These are phyloP conservation scores for Sclerotinia nivalis DNA, from an alignment of 2,329 filamentous ascomycete species.

Conservation along the genomic window DNA sequence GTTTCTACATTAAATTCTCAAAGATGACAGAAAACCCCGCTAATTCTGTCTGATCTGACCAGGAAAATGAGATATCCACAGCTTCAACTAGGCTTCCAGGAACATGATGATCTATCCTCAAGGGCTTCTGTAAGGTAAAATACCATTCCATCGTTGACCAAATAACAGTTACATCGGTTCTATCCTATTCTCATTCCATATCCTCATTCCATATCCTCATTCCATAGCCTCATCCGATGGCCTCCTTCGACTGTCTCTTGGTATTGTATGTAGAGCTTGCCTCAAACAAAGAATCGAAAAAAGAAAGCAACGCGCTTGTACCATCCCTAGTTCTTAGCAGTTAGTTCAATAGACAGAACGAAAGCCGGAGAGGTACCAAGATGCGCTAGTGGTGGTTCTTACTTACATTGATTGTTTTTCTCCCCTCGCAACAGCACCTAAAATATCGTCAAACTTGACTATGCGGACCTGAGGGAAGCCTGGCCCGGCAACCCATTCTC, in stretches of 20 bases:
- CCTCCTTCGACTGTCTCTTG: background rate
- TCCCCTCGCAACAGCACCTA: background rate
- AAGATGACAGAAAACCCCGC: background rate
- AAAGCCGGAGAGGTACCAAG: background rate
- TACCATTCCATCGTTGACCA: background rate
- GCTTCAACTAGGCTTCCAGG: background rate
- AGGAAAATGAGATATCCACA: background rate
- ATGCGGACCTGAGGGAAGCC: constrained; percentile 9
- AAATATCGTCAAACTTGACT: constrained; percentile 15
- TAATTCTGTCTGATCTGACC: too few relatives aligned
- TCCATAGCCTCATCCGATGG: background rate
- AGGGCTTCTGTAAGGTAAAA: background rate
- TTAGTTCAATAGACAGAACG: background rate
- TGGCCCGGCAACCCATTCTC: background rate
- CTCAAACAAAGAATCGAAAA: constrained; percentile 17
- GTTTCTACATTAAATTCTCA: background rate
- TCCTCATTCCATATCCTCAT: too few relatives aligned
- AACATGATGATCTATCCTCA: background rate
- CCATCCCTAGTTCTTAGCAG: background rate
- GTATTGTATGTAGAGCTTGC: constrained; percentile 15
- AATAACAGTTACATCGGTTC: background rate
- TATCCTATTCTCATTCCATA: background rate
- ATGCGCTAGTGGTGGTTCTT: background rate
- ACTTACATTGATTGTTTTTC: background rate
- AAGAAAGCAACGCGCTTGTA: background rate